phyloP scores from a whole-genome alignment of 2,329 filamentous ascomycete genomes.

The Metarhizium guizhouense region DNA sequence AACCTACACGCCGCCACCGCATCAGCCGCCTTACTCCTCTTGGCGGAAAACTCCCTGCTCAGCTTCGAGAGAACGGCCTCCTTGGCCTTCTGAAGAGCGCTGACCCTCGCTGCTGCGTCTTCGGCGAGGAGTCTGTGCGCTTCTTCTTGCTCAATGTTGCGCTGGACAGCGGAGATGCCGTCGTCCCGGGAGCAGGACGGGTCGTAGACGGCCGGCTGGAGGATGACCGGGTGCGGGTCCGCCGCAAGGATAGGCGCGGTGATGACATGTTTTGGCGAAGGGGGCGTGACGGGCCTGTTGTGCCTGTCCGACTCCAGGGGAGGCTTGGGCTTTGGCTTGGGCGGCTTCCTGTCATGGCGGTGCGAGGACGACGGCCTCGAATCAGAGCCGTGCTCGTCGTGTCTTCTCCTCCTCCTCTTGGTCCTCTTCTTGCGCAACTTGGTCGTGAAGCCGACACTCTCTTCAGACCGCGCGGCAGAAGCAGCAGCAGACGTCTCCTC shows the following conservation, averaged over 20 bases:
- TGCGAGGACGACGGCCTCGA: constrained; percentile 10
- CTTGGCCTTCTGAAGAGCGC: constrained; percentile 48
- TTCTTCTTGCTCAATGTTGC: constrained; percentile 48
- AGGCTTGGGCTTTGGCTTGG: constrained; percentile 14
- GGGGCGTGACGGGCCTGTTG: constrained; percentile 18
- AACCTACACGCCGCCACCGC: constrained; percentile 24
- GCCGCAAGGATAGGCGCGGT: constrained; percentile 40
- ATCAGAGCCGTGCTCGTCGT: constrained; percentile 13
- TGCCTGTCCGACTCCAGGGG: constrained; percentile 16
- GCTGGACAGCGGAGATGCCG: constrained; percentile 48
- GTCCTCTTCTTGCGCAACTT: constrained; percentile 37
- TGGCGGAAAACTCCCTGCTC: constrained; percentile 38
- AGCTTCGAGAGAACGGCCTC: constrained; percentile 52
- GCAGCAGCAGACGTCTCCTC: constrained; percentile 14
- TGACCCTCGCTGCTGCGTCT: constrained; percentile 44
- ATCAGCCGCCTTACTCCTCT: constrained; percentile 22
- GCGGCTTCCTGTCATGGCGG: constrained; percentile 12
- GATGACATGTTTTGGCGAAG: constrained; percentile 29
- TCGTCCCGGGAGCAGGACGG: constrained; percentile 29
- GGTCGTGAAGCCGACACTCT: constrained; percentile 32
- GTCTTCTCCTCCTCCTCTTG: constrained; percentile 28
- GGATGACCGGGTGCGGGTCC: constrained; percentile 41
- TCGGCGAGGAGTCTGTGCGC: constrained; percentile 47
- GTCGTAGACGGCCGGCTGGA: constrained; percentile 50
- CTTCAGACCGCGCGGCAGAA: constrained; percentile 20